These are phyloP conservation scores for Pleurotus djamor DNA, from an alignment of 768 basidiomycete species.

Conservation along the genomic window DNA sequence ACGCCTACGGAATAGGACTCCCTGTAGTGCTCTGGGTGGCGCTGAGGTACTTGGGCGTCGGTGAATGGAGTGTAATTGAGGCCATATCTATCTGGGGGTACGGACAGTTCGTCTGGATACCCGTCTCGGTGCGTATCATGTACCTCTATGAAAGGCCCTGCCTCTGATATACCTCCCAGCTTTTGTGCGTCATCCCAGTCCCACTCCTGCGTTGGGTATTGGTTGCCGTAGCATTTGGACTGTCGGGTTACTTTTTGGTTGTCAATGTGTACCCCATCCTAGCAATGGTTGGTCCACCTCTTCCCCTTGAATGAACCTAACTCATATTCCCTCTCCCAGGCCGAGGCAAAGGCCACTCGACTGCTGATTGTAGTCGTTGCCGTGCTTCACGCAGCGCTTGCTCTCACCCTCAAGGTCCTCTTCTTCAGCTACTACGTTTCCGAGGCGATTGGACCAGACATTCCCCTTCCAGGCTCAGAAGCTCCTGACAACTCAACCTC, in stretches of 20 bases:
- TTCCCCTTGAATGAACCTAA: background rate
- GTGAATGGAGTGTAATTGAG: slow-evolving; percentile 88
- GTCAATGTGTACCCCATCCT: slow-evolving; percentile 90
- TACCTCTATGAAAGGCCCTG: background rate
- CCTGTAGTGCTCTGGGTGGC: slow-evolving; percentile 85
- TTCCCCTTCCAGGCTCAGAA: slow-evolving; percentile 39
- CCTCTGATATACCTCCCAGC: slow-evolving; percentile 29
- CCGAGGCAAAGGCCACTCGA: slow-evolving; percentile 84
- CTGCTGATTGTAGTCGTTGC: slow-evolving; percentile 78
- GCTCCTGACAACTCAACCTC: slow-evolving; percentile 24
- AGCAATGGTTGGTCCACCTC: slow-evolving; percentile 56
- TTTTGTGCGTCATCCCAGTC: slow-evolving; percentile 85
- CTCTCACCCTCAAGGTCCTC: slow-evolving; percentile 83
- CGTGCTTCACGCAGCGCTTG: slow-evolving; percentile 73
- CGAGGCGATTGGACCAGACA: slow-evolving; percentile 38
- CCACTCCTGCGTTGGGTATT: slow-evolving; percentile 82
- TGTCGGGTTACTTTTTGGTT: slow-evolving; percentile 88
- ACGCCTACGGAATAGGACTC: slow-evolving; percentile 81
- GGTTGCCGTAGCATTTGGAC: slow-evolving; percentile 64
- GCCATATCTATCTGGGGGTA: slow-evolving; percentile 82
- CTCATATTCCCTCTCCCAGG: slow-evolving; percentile 37
- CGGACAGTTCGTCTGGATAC: slow-evolving; percentile 84
- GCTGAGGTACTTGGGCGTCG: slow-evolving; percentile 82
- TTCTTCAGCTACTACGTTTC: slow-evolving; percentile 57
- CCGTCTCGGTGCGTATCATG: slow-evolving; percentile 61